These are phyloP conservation scores for Thozetella sp. DNA, from an alignment of 495 filamentous ascomycete species.

Conservation along the genomic window DNA sequence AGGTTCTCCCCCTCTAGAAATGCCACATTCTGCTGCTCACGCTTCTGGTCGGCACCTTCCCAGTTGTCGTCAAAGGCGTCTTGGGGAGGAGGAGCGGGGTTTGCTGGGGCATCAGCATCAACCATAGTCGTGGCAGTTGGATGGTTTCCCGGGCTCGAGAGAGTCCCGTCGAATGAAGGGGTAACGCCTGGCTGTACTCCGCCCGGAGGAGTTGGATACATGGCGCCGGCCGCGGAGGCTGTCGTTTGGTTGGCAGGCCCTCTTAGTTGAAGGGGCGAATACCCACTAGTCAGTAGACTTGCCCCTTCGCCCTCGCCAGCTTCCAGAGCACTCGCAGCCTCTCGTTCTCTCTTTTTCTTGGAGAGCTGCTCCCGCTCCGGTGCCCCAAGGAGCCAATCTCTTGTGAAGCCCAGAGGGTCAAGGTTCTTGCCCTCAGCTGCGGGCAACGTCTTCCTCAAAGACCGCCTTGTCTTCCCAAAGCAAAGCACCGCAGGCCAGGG, in stretches of 20 bases:
- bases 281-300: conserved; percentile 28
- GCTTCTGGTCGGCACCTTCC: conserved; percentile 34
- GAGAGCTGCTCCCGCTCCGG: conserved; percentile 45
- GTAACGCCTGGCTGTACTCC: conserved; percentile 55
- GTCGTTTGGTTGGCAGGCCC: conserved; percentile 53
- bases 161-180: conserved; percentile 49
- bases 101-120: conserved; percentile 26
- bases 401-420: conserved; percentile 69
- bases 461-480: conserved; percentile 39
- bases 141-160: conserved; percentile 47
- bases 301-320: conserved; percentile 34
- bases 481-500: conserved; percentile 53
- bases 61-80: conserved; percentile 30
- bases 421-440: conserved; percentile 20
- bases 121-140: conserved; percentile 12
- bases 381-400: conserved; percentile 63
- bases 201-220: conserved; percentile 91
- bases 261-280: conserved; percentile 44
- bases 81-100: conserved; percentile 9
- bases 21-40: conserved; percentile 31
- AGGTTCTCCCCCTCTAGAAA: conserved; percentile 61
- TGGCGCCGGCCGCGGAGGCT: conserved; percentile 57
- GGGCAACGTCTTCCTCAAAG: conserved; percentile 10
- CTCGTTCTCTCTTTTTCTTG: conserved; percentile 55
- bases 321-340: conserved; percentile 45